Base-by-base conservation (phyloP, 1,284 basidiomycete species). In the Cutaneotrichosporon sp. region DNA sequence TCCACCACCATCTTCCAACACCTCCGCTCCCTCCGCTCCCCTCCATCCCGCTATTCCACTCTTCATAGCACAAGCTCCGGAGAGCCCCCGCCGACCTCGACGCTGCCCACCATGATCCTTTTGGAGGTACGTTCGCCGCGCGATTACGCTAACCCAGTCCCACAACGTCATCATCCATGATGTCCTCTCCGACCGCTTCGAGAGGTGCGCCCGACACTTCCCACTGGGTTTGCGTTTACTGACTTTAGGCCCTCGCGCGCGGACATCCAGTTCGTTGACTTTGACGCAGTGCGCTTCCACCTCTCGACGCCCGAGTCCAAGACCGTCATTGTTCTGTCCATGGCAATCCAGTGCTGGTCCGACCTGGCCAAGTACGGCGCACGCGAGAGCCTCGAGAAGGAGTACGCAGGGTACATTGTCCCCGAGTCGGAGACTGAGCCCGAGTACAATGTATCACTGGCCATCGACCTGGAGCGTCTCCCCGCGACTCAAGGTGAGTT, bases 281-380 rank as follows among this genome's bases (percentile, higher is more conserved):
- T 94, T 76, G 97, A 99, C 81, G 91, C 92, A 58, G 95, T 99
- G 60, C 87, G 93, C 56, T 99, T 98, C 82, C 94, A 91, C 78
- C 81, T 99, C 60, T 91, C 90, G 13, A 94, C 92, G 0, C 89
- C 90, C 4, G 88, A 91, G 50, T 87, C 89, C 75, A 93, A 93
- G 72, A 84, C 83, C 78, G 89, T 90, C 2, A 81, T 87, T 2
- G 84, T 91, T 46, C 86, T 99, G 18, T 97, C 95, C 40, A 99
- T 99, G 92, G 89, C 89, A 80, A 95, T 99, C 70, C 88, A 90
- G 62, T 99, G 97, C 84, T 99, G 96, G 96, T 86, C 89, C 65
- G 92, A 99, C 78, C 87, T 99, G 46, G 89, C 89, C 46, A 85
- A 86, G 67, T 95, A 92, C 73, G 97, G 96, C 62, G 96, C 92